Percentiles rank a stretch among this genome's conserved stretches.
phyloP scores from a whole-genome alignment of 495 filamentous ascomycete genomes.

The Penicillium paradoxum region DNA sequence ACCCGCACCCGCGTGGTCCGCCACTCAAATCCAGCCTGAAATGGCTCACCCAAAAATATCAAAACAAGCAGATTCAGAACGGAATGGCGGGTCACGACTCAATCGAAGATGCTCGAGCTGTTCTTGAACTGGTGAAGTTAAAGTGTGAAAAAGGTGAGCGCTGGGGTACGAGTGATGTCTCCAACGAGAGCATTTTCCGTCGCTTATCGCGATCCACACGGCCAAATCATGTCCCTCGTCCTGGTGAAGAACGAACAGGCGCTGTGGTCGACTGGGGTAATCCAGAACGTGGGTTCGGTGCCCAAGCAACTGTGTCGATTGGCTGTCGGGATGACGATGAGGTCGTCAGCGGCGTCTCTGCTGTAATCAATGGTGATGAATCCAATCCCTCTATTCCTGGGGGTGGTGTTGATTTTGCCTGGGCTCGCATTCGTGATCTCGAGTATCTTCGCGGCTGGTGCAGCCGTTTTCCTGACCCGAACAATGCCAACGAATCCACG shows the following conservation, averaged over 20 bases:
- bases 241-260: slow-evolving; percentile 55
- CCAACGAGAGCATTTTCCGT: slow-evolving; percentile 81
- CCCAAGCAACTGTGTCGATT: slow-evolving; percentile 64
- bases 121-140: slow-evolving; percentile 85
- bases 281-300: slow-evolving; percentile 66
- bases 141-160: slow-evolving; percentile 87
- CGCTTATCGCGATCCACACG: slow-evolving; percentile 61
- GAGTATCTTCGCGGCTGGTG: slow-evolving; percentile 81
- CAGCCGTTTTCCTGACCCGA: slow-evolving; percentile 50
- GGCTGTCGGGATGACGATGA: slow-evolving; percentile 70
- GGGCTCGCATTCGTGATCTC: slow-evolving; percentile 80
- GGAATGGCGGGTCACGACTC: slow-evolving; percentile 78
- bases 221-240: slow-evolving; percentile 41
- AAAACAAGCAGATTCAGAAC: slow-evolving; percentile 81
- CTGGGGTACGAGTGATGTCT: slow-evolving; percentile 73
- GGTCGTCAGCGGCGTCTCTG: slow-evolving; percentile 63
- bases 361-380: slow-evolving; percentile 63
- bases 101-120: slow-evolving; percentile 85
- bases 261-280: slow-evolving; percentile 89
- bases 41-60: slow-evolving; percentile 73
- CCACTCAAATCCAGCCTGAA: slow-evolving; percentile 74
- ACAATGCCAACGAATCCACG: slow-evolving; percentile 49
- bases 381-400: slow-evolving; percentile 57
- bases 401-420: slow-evolving; percentile 80
- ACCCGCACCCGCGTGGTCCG: slow-evolving; percentile 72